Base-by-base conservation (phyloP, 148 eudicot species). In the Fallopia convolvulus region DNA sequence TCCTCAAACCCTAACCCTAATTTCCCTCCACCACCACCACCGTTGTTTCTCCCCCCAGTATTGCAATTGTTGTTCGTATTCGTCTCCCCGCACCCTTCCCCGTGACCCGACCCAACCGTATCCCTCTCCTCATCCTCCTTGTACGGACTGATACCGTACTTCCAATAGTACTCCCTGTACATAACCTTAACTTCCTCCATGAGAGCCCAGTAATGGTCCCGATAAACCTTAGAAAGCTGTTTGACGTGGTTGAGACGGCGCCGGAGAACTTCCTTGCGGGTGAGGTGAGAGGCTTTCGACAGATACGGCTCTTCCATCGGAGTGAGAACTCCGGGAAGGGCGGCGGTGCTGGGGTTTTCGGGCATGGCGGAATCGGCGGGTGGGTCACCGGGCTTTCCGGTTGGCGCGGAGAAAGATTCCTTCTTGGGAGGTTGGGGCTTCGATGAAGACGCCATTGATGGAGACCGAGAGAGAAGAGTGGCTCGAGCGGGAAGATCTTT, bases 131-230 rank as follows among this genome's bases (percentile, higher is more conserved):
- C 66, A 41, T 66, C 78, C 78, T 55, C 81, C 55, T 73, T 48
- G 75, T n/a, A 21, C 75, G 75, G 91, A 44, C 87, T 83, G 6
- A 83, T 14, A 0, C 91, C 93, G 71, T 79, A 83, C 75, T 82
- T 81, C 91, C 91, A 88, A 23, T 80, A 82, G 71, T 84, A 88
- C 13, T 80, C 79, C 10, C 86, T 77, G 52, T 84, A 78, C 74
- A 83, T 80, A 50, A 47, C 56, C 75, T 82, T 79, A 0, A 86
- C 72, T 58, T 85, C 83, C 77, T 90, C 93, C 93, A 86, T 85
- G 3, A 85, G 11, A 17, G 83, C 83, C 93, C 93, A 88, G 79
- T 84, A 88, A 10, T 85, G 79, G 75, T 85, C 83, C 5, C 77
- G 65, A 80, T 90, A 90, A 5, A 85, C 81, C 70, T 39, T 80